Base-by-base conservation (phyloP, 2,329 filamentous ascomycete genomes). In the Fusarium equiseti region DNA sequence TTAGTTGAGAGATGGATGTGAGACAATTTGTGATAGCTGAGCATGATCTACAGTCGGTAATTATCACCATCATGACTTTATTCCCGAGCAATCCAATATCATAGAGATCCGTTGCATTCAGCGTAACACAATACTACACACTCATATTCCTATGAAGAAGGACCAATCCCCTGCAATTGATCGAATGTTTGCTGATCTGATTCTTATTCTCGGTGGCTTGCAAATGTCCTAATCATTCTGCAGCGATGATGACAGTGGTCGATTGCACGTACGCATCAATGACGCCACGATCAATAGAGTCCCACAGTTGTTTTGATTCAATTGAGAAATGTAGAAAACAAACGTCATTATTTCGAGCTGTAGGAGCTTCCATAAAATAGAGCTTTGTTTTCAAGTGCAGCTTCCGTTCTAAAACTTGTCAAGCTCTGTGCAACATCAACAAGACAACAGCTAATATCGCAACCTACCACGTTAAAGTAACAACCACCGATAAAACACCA, bases 181-280 rank as follows among this genome's bases (percentile, higher is more conserved):
- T 48, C 5, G 13, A 46, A 18, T 27, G 7, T 29, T 20, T 11
- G 20, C 0, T 12, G 43, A 6, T 15, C 8, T 16, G n/a, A 18
- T 18, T 22, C 3, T 29, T 42, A 46, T 27, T 40, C 20, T 20
- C 18, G n/a, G 54, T 53, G 26, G 42, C 58, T 27, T 32, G 12
- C 2, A 22, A 43, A 38, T 46, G 51, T 9, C 11, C 11, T 46
- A 51, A 4, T 24, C 15, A 51, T 59, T 58, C 54, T 11, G 59
- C 20, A 43, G 46, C 35, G 27, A 60, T 70, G 66, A 73, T 72
- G 56, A 69, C 59, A 69, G 50, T 38, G 48, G 15, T 45, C 50
- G 46, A 60, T 61, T 58, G 48, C 55, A 59, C 52, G 46, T 64
- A 73, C 72, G 60, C 60, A 76, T 71, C 52, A 48, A 75, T 75